phyloP scores from a whole-genome alignment of 2,329 filamentous ascomycete species.

The Mollisiaceae sp. region DNA sequence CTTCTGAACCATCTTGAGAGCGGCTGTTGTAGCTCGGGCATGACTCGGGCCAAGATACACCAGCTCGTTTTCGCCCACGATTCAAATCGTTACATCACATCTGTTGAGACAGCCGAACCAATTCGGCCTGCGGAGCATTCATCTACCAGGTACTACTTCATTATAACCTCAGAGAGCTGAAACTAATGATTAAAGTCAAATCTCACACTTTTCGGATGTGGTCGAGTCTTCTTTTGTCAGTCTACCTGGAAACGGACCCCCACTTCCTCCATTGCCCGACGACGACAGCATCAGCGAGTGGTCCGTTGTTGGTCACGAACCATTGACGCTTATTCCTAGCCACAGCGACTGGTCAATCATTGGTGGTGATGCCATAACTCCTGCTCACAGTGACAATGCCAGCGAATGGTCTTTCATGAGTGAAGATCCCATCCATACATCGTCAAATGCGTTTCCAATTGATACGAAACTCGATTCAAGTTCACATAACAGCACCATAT shows the following conservation, averaged over 20 bases:
- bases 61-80: conserved; percentile 16
- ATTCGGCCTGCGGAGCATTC: not conserved
- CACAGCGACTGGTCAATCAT: conserved; percentile 24
- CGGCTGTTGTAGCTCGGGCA: conserved; percentile 23
- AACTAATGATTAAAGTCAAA: conserved; percentile 6
- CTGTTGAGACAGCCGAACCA: conserved; percentile 14
- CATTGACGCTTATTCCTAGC: conserved; percentile 18
- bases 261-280: conserved; percentile 9
- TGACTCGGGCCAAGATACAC: conserved; percentile 24
- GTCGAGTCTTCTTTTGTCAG: conserved; percentile 5
- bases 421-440: conserved; percentile 13
- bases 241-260: conserved; percentile 12
- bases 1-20: conserved; percentile 28
- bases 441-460: conserved; percentile 12
- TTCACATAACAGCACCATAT: conserved; percentile 8
- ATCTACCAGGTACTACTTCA: conserved; percentile 3
- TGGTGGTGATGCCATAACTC: conserved; percentile 11
- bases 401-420: conserved; percentile 23
- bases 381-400: conserved; percentile 17
- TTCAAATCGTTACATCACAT: conserved; percentile 20
- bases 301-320: conserved; percentile 14
- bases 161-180: conserved; percentile 4
- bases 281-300: conserved; percentile 22
- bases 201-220: not conserved
- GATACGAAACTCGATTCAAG: conserved; percentile 11